A percentile compares a stretch with the other conserved stretches of the same genome.
Evolutionary conservation across 257 asterid species (phyloP).

Genomic region (Fraxinus anomala): DNA sequence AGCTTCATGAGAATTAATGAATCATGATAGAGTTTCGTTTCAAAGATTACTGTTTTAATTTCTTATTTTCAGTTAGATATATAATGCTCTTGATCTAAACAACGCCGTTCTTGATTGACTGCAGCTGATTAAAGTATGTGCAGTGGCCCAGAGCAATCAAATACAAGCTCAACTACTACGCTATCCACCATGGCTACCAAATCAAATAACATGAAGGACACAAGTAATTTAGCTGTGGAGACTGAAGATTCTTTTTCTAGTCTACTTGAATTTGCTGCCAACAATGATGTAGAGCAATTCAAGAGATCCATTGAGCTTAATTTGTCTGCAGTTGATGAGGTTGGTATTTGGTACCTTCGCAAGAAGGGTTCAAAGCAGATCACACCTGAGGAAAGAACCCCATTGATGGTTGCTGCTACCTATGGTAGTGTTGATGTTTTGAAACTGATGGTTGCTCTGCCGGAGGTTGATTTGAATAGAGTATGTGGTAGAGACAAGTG

Average conservation of each 20-base stretch:
- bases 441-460: conserved; percentile 74
- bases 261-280: conserved; percentile 82
- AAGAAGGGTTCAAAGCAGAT: conserved; percentile 70
- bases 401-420: conserved; percentile 90
- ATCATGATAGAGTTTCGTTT: background rate
- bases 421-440: conserved; percentile 82
- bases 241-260: conserved; percentile 74
- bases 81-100: conserved; percentile 20
- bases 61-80: background rate
- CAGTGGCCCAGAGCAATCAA: conserved; percentile 53
- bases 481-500: conserved; percentile 70
- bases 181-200: conserved; percentile 26
- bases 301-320: conserved; percentile 70
- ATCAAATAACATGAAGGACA: conserved; percentile 37
- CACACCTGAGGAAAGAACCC: conserved; percentile 69
- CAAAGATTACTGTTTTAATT: background rate
- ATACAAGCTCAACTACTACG: conserved; percentile 31
- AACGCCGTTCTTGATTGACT: conserved; percentile 23
- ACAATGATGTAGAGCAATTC: conserved; percentile 73
- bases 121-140: conserved; percentile 58
- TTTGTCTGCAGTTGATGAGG: conserved; percentile 68
- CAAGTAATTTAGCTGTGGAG: conserved; percentile 52
- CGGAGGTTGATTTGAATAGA: conserved; percentile 78
- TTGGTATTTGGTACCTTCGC: conserved; percentile 78
- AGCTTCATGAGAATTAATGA: background rate